Percentiles rank a stretch among this genome's conserved stretches.
Evolutionary conservation across 306 rosid species (phyloP).

Genomic region (Lagenaria siceraria): DNA sequence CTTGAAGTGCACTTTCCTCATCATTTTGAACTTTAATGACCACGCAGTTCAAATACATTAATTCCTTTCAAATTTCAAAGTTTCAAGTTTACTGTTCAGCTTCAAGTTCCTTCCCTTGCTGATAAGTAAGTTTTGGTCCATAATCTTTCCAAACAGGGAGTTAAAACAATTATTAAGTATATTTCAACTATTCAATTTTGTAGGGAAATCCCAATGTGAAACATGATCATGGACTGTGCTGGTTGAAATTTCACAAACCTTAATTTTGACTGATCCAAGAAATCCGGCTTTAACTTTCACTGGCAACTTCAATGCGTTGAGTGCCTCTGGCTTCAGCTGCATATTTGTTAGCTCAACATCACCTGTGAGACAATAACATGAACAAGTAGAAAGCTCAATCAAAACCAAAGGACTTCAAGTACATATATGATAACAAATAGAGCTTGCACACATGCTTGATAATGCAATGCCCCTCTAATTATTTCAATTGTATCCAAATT

Average conservation of each 20-base stretch:
- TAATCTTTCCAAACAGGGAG: not conserved
- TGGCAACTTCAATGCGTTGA: slow-evolving; percentile 86
- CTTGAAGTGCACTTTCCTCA: not conserved
- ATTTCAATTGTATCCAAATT: not conserved
- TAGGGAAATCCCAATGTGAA: not conserved
- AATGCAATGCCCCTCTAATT: not conserved
- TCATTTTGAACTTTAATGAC: not conserved
- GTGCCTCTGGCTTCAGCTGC: slow-evolving; percentile 99
- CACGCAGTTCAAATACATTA: not conserved
- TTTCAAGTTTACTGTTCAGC: not conserved
- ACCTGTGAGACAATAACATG: slow-evolving; percentile 39
- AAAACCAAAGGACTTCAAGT: slow-evolving; percentile 7
- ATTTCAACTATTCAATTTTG: not conserved
- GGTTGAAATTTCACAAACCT: slow-evolving; percentile 39
- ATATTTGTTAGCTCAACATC: slow-evolving; percentile 96
- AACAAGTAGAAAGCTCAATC: slow-evolving; percentile 7
- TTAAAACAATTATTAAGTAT: not conserved
- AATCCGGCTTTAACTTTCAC: slow-evolving; percentile 98
- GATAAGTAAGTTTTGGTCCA: not conserved
- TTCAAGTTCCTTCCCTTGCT: not conserved
- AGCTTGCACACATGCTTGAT: not conserved
- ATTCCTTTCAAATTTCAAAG: not conserved
- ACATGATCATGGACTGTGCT: not conserved
- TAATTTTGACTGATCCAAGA: slow-evolving; percentile 95
- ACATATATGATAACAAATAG: not conserved